Evolutionary conservation across 2,329 filamentous ascomycete species (phyloP).

Genomic region (Kalmusia sp.): DNA sequence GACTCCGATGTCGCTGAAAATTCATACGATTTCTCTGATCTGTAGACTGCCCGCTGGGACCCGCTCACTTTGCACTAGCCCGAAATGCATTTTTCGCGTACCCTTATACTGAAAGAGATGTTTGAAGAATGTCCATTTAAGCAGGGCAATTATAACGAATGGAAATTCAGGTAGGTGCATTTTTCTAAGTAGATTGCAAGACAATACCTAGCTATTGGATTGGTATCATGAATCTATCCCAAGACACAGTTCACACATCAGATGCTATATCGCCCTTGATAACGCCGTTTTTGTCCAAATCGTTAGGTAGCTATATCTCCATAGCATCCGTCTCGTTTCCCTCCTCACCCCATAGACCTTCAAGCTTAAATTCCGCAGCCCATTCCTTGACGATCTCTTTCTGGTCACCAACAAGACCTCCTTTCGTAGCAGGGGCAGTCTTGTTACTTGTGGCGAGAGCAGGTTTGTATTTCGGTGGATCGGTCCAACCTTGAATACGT

Average conservation of each 20-base stretch:
- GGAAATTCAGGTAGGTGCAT: too few relatives aligned
- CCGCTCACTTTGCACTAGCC: not conserved
- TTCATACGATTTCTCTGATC: not conserved
- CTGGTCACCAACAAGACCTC: slow-evolving; percentile 61
- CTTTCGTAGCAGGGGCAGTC: slow-evolving; percentile 40
- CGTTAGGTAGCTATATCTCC: slow-evolving; percentile 29
- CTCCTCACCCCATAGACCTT: slow-evolving; percentile 85
- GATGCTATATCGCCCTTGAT: not conserved
- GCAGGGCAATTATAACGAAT: too few relatives aligned
- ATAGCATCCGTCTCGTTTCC: slow-evolving; percentile 41
- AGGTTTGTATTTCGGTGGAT: slow-evolving; percentile 73
- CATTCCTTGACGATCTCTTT: slow-evolving; percentile 91
- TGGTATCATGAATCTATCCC: slow-evolving; percentile 16
- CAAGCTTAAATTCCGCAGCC: slow-evolving; percentile 94
- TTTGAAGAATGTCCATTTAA: too few relatives aligned
- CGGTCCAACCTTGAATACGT: slow-evolving; percentile 90
- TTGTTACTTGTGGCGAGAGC: slow-evolving; percentile 52
- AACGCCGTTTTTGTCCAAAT: slow-evolving; percentile 6
- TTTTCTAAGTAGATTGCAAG: too few relatives aligned
- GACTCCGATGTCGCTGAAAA: slow-evolving; percentile 10
- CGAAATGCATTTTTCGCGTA: too few relatives aligned
- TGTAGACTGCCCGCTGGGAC: not conserved
- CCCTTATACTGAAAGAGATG: too few relatives aligned
- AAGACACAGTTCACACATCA: not conserved
- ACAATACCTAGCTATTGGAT: not conserved